Conservation (phyloP, 23 red algal genomes). For the Gracilaria caudata region DNA sequence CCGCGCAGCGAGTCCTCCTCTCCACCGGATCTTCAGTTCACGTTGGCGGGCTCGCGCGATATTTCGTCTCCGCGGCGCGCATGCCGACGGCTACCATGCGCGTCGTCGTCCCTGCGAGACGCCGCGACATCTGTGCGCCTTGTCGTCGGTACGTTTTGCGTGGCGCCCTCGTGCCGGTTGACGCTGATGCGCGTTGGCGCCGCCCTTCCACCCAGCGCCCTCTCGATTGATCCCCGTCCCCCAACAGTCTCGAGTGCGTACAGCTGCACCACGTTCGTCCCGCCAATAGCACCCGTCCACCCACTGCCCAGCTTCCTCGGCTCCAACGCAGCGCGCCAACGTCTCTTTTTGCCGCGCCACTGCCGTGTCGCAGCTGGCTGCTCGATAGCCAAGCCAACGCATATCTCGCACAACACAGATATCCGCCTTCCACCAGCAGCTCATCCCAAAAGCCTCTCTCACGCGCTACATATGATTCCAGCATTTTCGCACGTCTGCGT, state of each 20-base stretch:
- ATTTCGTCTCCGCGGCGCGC: too few relatives aligned
- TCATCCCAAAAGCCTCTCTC: not conserved
- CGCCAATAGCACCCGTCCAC: slow-evolving; percentile 4
- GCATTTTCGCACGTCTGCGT: not conserved
- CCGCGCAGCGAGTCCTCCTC: too few relatives aligned
- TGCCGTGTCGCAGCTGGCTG: not conserved
- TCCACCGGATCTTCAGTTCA: too few relatives aligned
- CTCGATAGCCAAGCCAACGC: too few relatives aligned
- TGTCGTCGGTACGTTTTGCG: not conserved
- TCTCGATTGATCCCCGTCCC: not conserved
- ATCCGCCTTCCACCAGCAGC: not conserved
- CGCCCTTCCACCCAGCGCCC: not conserved
- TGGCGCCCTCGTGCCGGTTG: not conserved
- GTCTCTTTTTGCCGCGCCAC: not conserved
- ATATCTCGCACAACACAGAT: too few relatives aligned
- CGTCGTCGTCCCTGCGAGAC: too few relatives aligned
- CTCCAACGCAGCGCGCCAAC: not conserved
- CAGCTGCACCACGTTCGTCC: not conserved
- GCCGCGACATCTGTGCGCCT: too few relatives aligned
- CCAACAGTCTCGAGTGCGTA: slow-evolving; percentile 10
- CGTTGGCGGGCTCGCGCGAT: too few relatives aligned
- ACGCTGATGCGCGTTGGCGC: not conserved
- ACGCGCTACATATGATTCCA: not conserved
- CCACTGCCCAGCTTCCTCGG: not conserved
- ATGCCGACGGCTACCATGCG: too few relatives aligned